Conservation (phyloP, 176 grass and related monocot species). For the Areca catechu region DNA sequence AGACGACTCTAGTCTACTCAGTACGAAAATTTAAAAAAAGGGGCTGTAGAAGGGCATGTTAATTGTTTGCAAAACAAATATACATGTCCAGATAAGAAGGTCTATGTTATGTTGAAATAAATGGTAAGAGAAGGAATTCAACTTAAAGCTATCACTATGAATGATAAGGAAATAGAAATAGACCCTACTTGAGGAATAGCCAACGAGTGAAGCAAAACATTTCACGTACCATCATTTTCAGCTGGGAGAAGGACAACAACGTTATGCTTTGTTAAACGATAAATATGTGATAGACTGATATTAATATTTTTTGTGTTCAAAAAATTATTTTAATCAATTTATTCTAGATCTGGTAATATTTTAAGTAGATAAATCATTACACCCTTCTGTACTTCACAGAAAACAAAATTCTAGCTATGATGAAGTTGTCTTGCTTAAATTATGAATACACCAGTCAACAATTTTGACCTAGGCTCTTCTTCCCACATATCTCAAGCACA, state of each 20-base stretch:
- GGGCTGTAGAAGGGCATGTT: too few relatives aligned
- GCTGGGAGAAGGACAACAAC: slow-evolving; percentile 69
- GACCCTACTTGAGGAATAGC: slow-evolving; percentile 45
- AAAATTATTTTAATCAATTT: too few relatives aligned
- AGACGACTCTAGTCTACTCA: background rate
- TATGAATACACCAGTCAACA: too few relatives aligned
- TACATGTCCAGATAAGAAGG: slow-evolving; percentile 4
- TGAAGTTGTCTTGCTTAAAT: too few relatives aligned
- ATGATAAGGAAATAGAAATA: slow-evolving; percentile 36
- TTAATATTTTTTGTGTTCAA: background rate
- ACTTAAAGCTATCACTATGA: background rate
- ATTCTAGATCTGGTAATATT: too few relatives aligned
- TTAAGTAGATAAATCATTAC: too few relatives aligned
- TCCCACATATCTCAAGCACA: too few relatives aligned
- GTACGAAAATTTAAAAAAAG: too few relatives aligned
- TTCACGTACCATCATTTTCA: slow-evolving; percentile 96
- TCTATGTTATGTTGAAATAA: slow-evolving; percentile 18
- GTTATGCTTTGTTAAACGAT: slow-evolving; percentile 26
- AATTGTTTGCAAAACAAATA: too few relatives aligned
- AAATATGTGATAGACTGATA: slow-evolving; percentile 14
- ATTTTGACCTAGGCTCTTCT: too few relatives aligned
- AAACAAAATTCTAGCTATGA: too few relatives aligned
- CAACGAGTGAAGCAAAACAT: slow-evolving; percentile 34
- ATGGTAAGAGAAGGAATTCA: slow-evolving; percentile 4
- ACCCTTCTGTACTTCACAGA: too few relatives aligned